Percentiles rank a stretch among this genome's conserved stretches.
These are phyloP conservation scores for Pleurotus ostreatus DNA, from an alignment of 768 basidiomycete species.

Conservation along the genomic window DNA sequence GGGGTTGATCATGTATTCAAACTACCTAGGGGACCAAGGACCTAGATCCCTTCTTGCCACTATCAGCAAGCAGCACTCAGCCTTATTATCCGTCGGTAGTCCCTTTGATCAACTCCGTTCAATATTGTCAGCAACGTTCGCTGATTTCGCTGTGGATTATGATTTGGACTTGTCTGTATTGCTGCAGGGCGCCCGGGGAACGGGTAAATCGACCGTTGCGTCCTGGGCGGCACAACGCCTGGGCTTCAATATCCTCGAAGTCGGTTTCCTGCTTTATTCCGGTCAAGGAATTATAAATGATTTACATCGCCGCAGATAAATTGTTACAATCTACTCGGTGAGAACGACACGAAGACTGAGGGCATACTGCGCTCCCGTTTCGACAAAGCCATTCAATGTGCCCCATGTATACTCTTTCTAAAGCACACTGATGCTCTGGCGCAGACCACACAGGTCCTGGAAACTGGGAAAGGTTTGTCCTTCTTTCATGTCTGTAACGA, in stretches of 20 bases:
- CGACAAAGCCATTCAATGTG: slow-evolving; percentile 71
- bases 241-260: slow-evolving; percentile 81
- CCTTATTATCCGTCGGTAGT: slow-evolving; percentile 27
- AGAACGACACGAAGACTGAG: slow-evolving; percentile 73
- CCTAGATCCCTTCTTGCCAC: slow-evolving; percentile 21
- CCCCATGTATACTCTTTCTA: slow-evolving; percentile 83
- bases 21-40: slow-evolving; percentile 15
- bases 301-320: slow-evolving; percentile 54
- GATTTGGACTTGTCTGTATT: slow-evolving; percentile 68
- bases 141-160: slow-evolving; percentile 53
- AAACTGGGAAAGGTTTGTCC: slow-evolving; percentile 59
- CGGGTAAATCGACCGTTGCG: slow-evolving; percentile 74
- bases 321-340: slow-evolving; percentile 79
- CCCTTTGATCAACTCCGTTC: slow-evolving; percentile 46
- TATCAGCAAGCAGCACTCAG: slow-evolving; percentile 16
- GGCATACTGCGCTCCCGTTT: slow-evolving; percentile 67
- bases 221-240: slow-evolving; percentile 51
- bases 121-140: slow-evolving; percentile 58
- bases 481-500: neutral
- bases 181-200: slow-evolving; percentile 74
- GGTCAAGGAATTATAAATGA: neutral
- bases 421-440: slow-evolving; percentile 78
- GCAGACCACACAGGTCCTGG: slow-evolving; percentile 59
- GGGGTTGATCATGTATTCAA: neutral
- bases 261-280: slow-evolving; percentile 19